Percentiles rank a stretch among this genome's conserved stretches.
These are phyloP conservation scores for Spathaspora passalidarum DNA, from an alignment of 805 yeast genomes.

Conservation along the genomic window DNA sequence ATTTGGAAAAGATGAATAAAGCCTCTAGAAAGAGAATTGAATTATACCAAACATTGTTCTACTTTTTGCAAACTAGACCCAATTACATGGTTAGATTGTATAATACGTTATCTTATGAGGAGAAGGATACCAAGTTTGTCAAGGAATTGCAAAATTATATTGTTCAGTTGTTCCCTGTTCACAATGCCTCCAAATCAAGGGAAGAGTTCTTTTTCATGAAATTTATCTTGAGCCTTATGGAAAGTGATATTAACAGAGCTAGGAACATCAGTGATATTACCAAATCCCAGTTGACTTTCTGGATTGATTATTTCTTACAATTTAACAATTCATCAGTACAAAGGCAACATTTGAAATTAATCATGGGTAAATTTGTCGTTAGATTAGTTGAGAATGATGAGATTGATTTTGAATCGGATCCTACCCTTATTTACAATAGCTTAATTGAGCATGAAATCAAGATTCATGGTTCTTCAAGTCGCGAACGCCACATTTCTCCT, in stretches of 20 bases:
- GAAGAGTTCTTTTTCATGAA: constrained; percentile 70
- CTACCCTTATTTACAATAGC: constrained; percentile 50
- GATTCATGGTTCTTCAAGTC: constrained; percentile 32
- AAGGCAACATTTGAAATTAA: constrained; percentile 39
- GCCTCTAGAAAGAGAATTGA: constrained; percentile 54
- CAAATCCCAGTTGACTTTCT: constrained; percentile 31
- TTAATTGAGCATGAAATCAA: constrained; percentile 37
- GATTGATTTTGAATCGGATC: constrained; percentile 77
- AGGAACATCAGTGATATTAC: constrained; percentile 35
- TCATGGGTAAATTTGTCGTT: constrained; percentile 38
- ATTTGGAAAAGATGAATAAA: constrained; percentile 32
- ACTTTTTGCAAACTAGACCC: constrained; percentile 81
- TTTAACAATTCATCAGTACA: constrained; percentile 49
- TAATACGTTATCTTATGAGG: constrained; percentile 23
- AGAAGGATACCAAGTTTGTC: constrained; percentile 19
- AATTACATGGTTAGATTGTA: constrained; percentile 61
- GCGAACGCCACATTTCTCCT: constrained; percentile 43
- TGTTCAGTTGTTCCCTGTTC: constrained; percentile 29
- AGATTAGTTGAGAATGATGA: constrained; percentile 45
- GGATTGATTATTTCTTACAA: constrained; percentile 44
- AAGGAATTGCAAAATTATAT: constrained; percentile 23
- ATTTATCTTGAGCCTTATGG: constrained; percentile 48
- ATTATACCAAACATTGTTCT: constrained; percentile 73
- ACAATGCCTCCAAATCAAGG: constrained; percentile 43
- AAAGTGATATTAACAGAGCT: constrained; percentile 34